Percentiles rank a stretch among this genome's conserved stretches.
phyloP scores from a whole-genome alignment of 1,284 basidiomycete species.

The Athelia sp. region DNA sequence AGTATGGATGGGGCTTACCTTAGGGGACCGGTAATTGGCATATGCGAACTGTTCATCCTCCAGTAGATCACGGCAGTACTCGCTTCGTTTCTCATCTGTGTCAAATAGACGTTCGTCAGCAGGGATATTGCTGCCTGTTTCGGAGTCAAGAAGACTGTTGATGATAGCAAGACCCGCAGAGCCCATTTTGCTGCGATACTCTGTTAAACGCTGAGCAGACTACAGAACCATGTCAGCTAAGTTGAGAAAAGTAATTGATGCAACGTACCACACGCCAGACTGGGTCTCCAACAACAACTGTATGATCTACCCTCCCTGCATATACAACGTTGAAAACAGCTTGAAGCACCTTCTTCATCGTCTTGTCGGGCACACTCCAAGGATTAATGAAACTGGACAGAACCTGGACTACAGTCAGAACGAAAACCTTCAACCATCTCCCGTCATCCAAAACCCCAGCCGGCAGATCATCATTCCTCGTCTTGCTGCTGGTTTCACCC shows the following conservation, averaged over 20 bases:
- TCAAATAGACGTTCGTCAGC: not conserved
- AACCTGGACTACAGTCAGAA: not conserved
- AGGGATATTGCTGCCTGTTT: not conserved
- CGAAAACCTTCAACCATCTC: not conserved
- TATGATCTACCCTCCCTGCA: not conserved
- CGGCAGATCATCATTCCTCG: not conserved
- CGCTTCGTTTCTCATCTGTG: not conserved
- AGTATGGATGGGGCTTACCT: not conserved
- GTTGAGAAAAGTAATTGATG: no score
- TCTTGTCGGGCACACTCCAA: not conserved
- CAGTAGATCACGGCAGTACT: not conserved
- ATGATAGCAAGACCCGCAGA: not conserved
- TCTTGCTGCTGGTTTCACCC: not conserved
- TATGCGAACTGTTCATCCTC: not conserved
- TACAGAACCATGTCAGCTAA: no score
- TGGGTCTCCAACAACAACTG: not conserved
- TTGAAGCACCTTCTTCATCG: not conserved
- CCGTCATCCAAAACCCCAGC: not conserved
- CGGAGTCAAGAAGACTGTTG: not conserved
- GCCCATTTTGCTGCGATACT: not conserved
- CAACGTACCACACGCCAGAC: not conserved
- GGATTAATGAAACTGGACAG: not conserved
- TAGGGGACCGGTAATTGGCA: not conserved
- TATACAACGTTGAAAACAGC: not conserved
- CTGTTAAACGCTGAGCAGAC: not conserved